These are phyloP conservation scores for Peniophora sp. DNA, from an alignment of 1,284 basidiomycete genomes.

Conservation along the genomic window DNA sequence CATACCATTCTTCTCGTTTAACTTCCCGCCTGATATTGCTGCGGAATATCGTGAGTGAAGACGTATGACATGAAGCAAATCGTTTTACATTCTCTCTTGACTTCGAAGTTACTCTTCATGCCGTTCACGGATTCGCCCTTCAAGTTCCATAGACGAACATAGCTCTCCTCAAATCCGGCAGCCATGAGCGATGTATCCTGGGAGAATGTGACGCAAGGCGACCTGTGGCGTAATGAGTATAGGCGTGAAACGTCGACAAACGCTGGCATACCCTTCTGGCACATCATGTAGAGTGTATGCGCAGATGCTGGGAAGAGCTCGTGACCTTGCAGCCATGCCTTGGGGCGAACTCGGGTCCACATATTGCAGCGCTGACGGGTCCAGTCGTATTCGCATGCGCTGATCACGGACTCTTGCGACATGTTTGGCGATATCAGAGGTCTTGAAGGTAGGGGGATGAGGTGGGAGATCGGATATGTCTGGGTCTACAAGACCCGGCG, in stretches of 20 bases:
- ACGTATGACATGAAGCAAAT: constrained; percentile 33
- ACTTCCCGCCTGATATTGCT: constrained; percentile 58
- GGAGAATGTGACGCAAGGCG: constrained; percentile 86
- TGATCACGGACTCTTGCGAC: constrained; percentile 87
- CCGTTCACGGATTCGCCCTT: constrained; percentile 87
- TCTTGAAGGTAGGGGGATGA: constrained; percentile 75
- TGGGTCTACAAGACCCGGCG: constrained; percentile 54
- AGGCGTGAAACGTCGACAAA: constrained; percentile 5
- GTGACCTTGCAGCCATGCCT: constrained; percentile 43
- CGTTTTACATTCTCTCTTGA: constrained; percentile 56
- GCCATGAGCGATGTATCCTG: constrained; percentile 92
- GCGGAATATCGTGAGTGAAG: constrained; percentile 6
- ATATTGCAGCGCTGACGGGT: constrained; percentile 56
- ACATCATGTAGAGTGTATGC: constrained; percentile 90
- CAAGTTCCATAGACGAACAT: constrained; percentile 90
- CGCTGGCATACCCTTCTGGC: constrained; percentile 72
- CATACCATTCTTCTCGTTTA: constrained; percentile 71
- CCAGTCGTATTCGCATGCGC: constrained; percentile 82
- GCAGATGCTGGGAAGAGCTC: constrained; percentile 82
- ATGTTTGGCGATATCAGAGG: constrained; percentile 86
- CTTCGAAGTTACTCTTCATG: constrained; percentile 67
- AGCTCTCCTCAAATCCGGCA: constrained; percentile 94
- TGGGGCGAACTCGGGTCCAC: constrained; percentile 53
- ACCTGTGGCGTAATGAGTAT: constrained; percentile 36
- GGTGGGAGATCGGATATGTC: constrained; percentile 73